Percentiles rank a stretch among this genome's conserved stretches.
Conservation (phyloP, 495 filamentous ascomycete species). For the Xylaria telfairii region DNA sequence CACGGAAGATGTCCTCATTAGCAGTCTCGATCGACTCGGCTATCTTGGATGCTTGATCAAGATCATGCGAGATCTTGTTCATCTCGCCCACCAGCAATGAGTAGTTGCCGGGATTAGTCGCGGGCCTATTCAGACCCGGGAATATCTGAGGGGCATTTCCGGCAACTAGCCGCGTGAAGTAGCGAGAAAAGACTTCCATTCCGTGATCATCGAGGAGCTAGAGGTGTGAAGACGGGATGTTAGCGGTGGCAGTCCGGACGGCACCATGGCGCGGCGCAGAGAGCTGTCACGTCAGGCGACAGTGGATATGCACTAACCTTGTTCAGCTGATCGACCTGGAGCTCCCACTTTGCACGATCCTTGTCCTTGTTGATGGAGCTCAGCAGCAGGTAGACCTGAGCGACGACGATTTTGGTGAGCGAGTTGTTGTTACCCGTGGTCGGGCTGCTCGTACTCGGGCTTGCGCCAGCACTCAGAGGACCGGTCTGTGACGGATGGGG, state of each 20-base stretch:
- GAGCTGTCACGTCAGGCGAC: not conserved
- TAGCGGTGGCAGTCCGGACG: not conserved
- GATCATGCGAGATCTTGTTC: constrained; percentile 79
- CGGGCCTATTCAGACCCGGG: constrained; percentile 69
- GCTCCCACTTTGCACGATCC: constrained; percentile 92
- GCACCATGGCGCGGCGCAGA: not conserved
- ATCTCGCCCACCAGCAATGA: constrained; percentile 82
- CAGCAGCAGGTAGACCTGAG: constrained; percentile 91
- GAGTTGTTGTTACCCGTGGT: constrained; percentile 66
- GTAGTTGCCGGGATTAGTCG: constrained; percentile 78
- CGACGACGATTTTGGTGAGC: constrained; percentile 85
- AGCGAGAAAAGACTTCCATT: constrained; percentile 94
- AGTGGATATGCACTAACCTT: constrained; percentile 65
- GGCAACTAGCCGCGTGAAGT: constrained; percentile 85
- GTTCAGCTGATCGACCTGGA: constrained; percentile 85
- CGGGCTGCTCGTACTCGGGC: constrained; percentile 73
- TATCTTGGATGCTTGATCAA: constrained; percentile 83
- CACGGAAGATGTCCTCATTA: constrained; percentile 84
- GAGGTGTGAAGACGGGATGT: constrained; percentile 28
- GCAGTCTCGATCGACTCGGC: constrained; percentile 89
- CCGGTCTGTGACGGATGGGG: constrained; percentile 60
- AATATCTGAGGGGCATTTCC: constrained; percentile 88
- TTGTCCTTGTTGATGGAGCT: constrained; percentile 92
- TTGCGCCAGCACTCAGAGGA: constrained; percentile 61
- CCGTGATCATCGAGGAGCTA: constrained; percentile 93